Base-by-base conservation (phyloP, 106 monocot species). In the Dendrobium huoshanense region DNA sequence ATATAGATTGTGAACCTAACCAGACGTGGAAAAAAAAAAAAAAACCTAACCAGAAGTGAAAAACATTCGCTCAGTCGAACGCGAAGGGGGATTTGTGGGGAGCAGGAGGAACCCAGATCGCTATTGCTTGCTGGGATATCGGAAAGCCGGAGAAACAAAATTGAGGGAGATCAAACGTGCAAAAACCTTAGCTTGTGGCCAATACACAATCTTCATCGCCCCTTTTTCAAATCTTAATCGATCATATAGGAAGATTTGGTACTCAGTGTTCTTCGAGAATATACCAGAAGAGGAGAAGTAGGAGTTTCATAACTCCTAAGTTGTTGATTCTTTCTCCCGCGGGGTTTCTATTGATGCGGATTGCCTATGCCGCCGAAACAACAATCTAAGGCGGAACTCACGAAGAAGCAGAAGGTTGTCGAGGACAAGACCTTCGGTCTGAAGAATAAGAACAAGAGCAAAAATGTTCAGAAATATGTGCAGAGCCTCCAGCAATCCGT, bases 371-470 rank as follows among this genome's bases (percentile, higher is more conserved):
- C 76, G 22, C 84, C 75, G 67, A 81, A 68, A 74, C 86, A 91
- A 85, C 86, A 87, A 31, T 87, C 91, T 17, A 98, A 98, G 82
- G 82, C 85, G 41, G 98, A 98, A 37, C 79, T 95, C 47, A 95
- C 98, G 41, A 98, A 98, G 91, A 98, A 98, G 89, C 94, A 98
- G 87, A 98, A 98, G 88, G 65, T 92, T 31, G 98, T 94, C 16
- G 95, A 98, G 88, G 98, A 98, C 83, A 98, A 98, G 78, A 98
- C 98, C 81, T 98, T 98, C 85, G 98, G 98, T 15, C 87, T 98
- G 45, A 98, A 98, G 86, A 98, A 98, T 85, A 98, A 98, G 84
- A 98, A 91, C 83, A 98, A 98, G 85, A 92, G 92, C 79, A 98
- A 98, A 84, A 98, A 91, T 82, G 98, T 98, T 41, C 98, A 98